Percentiles rank a stretch among this genome's conserved stretches.
Evolutionary conservation across 805 yeast genomes (phyloP).

Genomic region (Saccharomyces jurei): DNA sequence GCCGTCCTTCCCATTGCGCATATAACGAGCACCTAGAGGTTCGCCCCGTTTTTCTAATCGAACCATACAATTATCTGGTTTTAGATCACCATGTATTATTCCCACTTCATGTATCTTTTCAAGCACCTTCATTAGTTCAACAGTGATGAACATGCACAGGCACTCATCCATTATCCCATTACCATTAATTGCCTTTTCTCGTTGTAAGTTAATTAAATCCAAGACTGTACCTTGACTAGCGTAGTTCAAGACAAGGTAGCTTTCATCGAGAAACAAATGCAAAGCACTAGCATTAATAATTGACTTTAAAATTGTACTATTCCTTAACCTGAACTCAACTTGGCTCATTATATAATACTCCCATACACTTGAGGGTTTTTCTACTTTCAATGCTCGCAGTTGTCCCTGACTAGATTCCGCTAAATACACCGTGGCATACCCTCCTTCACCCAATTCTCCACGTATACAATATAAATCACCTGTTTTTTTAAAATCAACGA

Average conservation of each 20-base stretch:
- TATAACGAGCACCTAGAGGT: slow-evolving; percentile 22
- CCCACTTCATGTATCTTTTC: slow-evolving; percentile 55
- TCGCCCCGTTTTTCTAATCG: slow-evolving; percentile 33
- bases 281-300: slow-evolving; percentile 45
- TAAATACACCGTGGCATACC: slow-evolving; percentile 66
- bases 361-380: slow-evolving; percentile 66
- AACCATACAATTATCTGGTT: slow-evolving; percentile 81
- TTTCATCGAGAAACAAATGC: slow-evolving; percentile 55
- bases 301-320: slow-evolving; percentile 26
- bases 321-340: slow-evolving; percentile 37
- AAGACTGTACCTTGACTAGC: slow-evolving; percentile 63
- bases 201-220: slow-evolving; percentile 52
- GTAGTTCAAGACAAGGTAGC: slow-evolving; percentile 58
- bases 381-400: slow-evolving; percentile 62
- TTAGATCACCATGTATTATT: slow-evolving; percentile 77
- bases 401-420: slow-evolving; percentile 53
- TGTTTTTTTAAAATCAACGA: slow-evolving; percentile 29
- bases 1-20: slow-evolving; percentile 32
- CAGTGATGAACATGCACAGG: slow-evolving; percentile 52
- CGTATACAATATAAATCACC: slow-evolving; percentile 31
- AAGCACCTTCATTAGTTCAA: slow-evolving; percentile 54
- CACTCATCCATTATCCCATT: slow-evolving; percentile 45
- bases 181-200: slow-evolving; percentile 19
- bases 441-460: slow-evolving; percentile 67
- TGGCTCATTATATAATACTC: slow-evolving; percentile 67